A percentile compares a stretch with the other conserved stretches of the same genome.
Conservation (phyloP, 2,329 filamentous ascomycete species). For the Aspergillus awamori region DNA sequence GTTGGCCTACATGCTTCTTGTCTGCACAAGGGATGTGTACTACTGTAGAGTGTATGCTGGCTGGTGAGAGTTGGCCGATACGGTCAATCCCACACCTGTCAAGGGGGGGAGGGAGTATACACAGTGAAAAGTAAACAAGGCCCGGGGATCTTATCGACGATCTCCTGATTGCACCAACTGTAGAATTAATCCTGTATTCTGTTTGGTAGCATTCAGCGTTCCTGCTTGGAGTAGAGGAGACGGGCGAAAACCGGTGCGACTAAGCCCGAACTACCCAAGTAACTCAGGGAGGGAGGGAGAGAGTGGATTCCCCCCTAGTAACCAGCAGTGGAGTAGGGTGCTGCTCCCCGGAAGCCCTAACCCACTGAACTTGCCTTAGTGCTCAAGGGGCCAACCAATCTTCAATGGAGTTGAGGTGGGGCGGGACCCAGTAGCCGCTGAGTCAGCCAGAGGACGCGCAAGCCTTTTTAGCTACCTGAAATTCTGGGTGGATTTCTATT, state of each 20-base stretch:
- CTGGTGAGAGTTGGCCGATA: too few species aligned
- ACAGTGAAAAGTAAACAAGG: slow-evolving; percentile 7
- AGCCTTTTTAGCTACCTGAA: slow-evolving; percentile 24
- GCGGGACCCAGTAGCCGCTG: slow-evolving; percentile 21
- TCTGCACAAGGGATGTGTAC: neutral
- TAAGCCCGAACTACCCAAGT: too few species aligned
- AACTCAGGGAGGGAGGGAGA: neutral
- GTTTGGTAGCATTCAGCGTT: too few species aligned
- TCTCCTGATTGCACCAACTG: slow-evolving; percentile 10
- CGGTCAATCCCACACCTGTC: neutral
- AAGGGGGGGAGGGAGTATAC: neutral
- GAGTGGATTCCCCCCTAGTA: too few species aligned
- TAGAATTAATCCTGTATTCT: too few species aligned
- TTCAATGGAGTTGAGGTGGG: neutral
- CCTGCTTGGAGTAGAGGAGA: neutral
- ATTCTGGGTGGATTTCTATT: slow-evolving; percentile 23
- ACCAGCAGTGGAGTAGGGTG: slow-evolving; percentile 12
- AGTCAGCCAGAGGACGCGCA: slow-evolving; percentile 40
- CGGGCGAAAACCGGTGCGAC: neutral
- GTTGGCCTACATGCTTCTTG: neutral
- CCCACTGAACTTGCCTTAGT: neutral
- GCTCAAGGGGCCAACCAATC: neutral
- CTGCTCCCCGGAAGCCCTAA: slow-evolving; percentile 5
- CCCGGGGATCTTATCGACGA: slow-evolving; percentile 18
- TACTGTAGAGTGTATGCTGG: too few species aligned